Base-by-base conservation (phyloP, 2,329 filamentous ascomycete species). In the Talaromyces sp. region DNA sequence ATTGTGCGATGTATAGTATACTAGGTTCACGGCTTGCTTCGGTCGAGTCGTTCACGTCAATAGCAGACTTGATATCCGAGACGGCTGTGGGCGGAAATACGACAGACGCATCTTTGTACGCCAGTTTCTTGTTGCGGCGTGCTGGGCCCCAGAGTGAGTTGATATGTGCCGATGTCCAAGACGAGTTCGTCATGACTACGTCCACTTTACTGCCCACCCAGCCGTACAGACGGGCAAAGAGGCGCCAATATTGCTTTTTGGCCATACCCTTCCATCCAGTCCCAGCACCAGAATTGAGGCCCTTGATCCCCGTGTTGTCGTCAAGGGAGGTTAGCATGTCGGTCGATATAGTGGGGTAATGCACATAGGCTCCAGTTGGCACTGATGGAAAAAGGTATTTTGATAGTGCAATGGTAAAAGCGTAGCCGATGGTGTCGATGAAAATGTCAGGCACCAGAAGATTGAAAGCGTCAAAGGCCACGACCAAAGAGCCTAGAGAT, bases 391-490 rank as follows among this genome's bases (percentile, higher is more conserved):
- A 98, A 27, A 98, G 82, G 68, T 90, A 85, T 74, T 93, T 95
- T 77, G 85, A 90, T 3, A 97, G 83, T 9, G 91, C 92, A 11
- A 97, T 85, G 0, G 91, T 86, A 75, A 98, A 99, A 31, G 94
- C 93, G 73, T 97, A 99, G 67, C 95, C 95, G 93, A 99, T 97
- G 1, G 95, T 99, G 74, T 99, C 95, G 71, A 99, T 84, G 75
- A 98, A 97, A 61, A 98, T 85, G 76, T 99, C 95, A 0, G 95
- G 95, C 0, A 94, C 91, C 2, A 98, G 84, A 2, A 97, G 86
- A n/a, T 87, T 89, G 76, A 99, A 95, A 11, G 94, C 94, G 73
- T 99, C 94, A 83, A 92, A 95, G 31, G 91, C 93, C 62, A 99
- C 83, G 33, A 97, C 75, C 54, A 99, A 74, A 6, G 93, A 97